phyloP scores from a whole-genome alignment of 2,329 filamentous ascomycete genomes.

The Fusarium sp. region DNA sequence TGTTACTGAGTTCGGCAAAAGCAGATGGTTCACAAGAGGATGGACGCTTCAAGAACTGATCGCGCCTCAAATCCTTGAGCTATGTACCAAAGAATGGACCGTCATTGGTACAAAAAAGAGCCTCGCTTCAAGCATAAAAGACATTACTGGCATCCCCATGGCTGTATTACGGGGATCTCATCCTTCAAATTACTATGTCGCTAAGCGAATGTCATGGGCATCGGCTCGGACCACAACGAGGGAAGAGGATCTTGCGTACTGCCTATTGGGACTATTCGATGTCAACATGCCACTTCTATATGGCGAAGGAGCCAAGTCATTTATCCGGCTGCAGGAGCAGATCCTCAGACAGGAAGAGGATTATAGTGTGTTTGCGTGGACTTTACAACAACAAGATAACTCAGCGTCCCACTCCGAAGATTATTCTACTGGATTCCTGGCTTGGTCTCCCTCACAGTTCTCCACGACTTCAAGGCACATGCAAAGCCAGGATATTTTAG shows the following conservation, averaged over 20 bases:
- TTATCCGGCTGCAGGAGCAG: constrained; percentile 18
- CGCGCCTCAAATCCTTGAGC: constrained; percentile 18
- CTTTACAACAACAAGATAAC: background rate
- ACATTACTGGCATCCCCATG: constrained; percentile 10
- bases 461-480: too few relatives aligned
- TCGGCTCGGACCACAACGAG: constrained; percentile 22
- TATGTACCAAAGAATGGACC: constrained; percentile 9
- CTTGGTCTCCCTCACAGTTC: constrained; percentile 17
- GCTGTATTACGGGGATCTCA: too few relatives aligned
- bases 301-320: constrained; percentile 16
- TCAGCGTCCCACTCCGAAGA: too few relatives aligned
- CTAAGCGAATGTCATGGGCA: constrained; percentile 33
- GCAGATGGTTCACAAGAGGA: constrained; percentile 20
- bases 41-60: constrained; percentile 26
- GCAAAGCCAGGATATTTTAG: background rate
- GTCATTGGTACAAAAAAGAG: constrained; percentile 19
- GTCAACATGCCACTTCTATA: constrained; percentile 27
- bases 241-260: constrained; percentile 21
- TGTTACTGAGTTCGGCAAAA: constrained; percentile 7
- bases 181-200: too few relatives aligned
- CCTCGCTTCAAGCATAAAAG: constrained; percentile 7
- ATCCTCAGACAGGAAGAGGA: constrained; percentile 26
- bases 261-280: constrained; percentile 17
- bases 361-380: constrained; percentile 26
- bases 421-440: constrained; percentile 13